Conservation (phyloP, 2,329 filamentous ascomycete genomes). For the Nannizziopsis barbatae region DNA sequence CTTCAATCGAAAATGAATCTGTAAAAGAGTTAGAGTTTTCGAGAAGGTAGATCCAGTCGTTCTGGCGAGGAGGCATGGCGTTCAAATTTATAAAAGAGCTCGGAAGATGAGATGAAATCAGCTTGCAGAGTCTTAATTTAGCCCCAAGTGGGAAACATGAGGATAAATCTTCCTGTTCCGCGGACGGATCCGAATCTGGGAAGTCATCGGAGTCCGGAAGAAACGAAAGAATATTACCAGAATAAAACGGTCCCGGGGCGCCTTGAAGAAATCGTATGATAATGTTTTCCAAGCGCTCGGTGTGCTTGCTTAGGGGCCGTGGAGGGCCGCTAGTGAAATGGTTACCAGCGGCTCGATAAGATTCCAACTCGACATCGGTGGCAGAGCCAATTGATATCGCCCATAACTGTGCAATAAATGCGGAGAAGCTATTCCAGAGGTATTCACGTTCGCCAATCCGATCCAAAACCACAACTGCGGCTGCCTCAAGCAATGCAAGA, state of each 20-base stretch:
- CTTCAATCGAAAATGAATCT: background rate
- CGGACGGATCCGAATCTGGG: too few relatives aligned
- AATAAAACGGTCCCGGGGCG: background rate
- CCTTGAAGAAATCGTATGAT: conserved; percentile 1
- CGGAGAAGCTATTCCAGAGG: background rate
- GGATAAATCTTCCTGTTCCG: background rate
- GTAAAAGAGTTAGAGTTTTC: conserved; percentile 1
- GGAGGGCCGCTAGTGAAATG: background rate
- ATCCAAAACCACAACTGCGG: background rate
- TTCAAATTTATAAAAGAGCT: conserved; percentile 9
- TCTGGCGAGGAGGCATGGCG: background rate
- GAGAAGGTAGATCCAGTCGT: background rate
- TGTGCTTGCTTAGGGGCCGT: conserved; percentile 3
- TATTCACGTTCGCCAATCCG: background rate
- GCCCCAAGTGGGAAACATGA: background rate
- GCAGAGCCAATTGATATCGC: background rate
- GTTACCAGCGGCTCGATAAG: background rate
- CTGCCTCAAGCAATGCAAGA: conserved; percentile 2
- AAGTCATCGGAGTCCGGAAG: too few relatives aligned
- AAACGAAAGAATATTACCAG: too few relatives aligned
- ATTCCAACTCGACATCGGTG: background rate
- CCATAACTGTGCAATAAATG: conserved; percentile 3
- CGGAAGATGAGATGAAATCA: conserved; percentile 7
- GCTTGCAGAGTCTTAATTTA: conserved; percentile 9
- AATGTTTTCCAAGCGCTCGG: background rate